phyloP scores from a whole-genome alignment of 1,139 yeast genomes.

The Sugiyamaella neomexicana region DNA sequence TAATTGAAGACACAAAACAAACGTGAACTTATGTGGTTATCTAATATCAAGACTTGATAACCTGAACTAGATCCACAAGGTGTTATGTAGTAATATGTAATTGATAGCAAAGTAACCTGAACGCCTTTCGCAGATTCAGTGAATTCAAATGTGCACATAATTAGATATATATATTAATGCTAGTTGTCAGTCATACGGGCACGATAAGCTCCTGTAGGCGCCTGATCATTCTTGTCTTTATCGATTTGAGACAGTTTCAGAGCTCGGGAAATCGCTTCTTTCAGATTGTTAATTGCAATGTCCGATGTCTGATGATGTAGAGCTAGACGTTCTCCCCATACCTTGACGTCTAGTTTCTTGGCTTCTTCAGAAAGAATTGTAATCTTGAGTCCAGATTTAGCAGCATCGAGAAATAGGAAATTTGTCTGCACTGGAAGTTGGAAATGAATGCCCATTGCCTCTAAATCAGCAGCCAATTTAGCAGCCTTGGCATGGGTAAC shows the following conservation, averaged over 20 bases:
- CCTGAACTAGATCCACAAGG: too few relatives aligned
- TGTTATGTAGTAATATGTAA: too few relatives aligned
- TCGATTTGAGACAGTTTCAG: constrained; percentile 31
- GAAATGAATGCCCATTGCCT: constrained; percentile 52
- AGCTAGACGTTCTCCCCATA: constrained; percentile 73
- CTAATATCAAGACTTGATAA: too few relatives aligned
- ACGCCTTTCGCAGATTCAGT: too few relatives aligned
- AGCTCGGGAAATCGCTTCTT: constrained; percentile 60
- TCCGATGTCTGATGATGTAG: constrained; percentile 79
- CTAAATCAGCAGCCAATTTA: constrained; percentile 54
- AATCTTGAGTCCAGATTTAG: constrained; percentile 59
- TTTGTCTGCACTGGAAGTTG: constrained; percentile 83
- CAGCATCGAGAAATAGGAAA: constrained; percentile 76
- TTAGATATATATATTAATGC: too few relatives aligned
- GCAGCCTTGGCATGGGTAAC: constrained; percentile 68
- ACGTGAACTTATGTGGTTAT: too few relatives aligned
- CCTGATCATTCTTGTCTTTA: constrained; percentile 9
- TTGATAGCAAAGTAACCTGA: too few relatives aligned
- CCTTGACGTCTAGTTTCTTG: constrained; percentile 59
- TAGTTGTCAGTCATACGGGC: constrained; percentile 16
- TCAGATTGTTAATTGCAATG: constrained; percentile 65
- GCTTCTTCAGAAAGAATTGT: constrained; percentile 57
- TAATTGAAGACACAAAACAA: too few relatives aligned
- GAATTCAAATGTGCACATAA: too few relatives aligned
- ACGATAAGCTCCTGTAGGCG: constrained; percentile 15